Evolutionary conservation across 1,139 yeast species (phyloP).

Genomic region (Lodderomyces elongisporus): DNA sequence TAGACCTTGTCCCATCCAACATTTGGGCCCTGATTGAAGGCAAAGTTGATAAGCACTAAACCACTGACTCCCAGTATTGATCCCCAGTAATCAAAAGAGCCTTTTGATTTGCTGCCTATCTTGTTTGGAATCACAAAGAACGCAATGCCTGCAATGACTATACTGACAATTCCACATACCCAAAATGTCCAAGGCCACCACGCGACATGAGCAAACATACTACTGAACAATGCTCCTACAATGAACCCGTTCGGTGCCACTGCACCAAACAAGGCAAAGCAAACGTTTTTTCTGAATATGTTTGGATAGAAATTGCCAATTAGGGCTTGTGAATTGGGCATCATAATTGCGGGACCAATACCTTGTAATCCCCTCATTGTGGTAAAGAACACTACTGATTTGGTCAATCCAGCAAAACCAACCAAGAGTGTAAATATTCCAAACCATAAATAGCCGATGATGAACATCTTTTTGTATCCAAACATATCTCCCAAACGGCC

Average conservation of each 20-base stretch:
- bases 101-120: constrained; percentile 19
- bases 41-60: constrained; percentile 46
- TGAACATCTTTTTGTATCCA: constrained; percentile 49
- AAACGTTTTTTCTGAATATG: constrained; percentile 33
- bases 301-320: constrained; percentile 48
- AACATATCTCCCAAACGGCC: constrained; percentile 63
- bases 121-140: constrained; percentile 40
- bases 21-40: constrained; percentile 61
- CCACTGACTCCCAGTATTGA: constrained; percentile 44
- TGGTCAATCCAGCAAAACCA: constrained; percentile 46
- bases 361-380: constrained; percentile 57
- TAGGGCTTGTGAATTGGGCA: constrained; percentile 56
- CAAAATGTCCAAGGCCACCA: constrained; percentile 62
- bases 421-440: constrained; percentile 46
- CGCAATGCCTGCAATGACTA: constrained; percentile 24
- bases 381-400: constrained; percentile 40
- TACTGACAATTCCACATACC: constrained; percentile 36
- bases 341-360: constrained; percentile 50
- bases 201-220: constrained; percentile 35
- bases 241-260: constrained; percentile 57
- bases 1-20: constrained; percentile 52
- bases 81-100: constrained; percentile 45
- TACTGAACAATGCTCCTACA: constrained; percentile 45
- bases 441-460: constrained; percentile 46
- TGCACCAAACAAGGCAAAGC: constrained; percentile 51